These are phyloP conservation scores for Coemansia sp. DNA, from an alignment of 192 early-diverging fungal species.

Conservation along the genomic window DNA sequence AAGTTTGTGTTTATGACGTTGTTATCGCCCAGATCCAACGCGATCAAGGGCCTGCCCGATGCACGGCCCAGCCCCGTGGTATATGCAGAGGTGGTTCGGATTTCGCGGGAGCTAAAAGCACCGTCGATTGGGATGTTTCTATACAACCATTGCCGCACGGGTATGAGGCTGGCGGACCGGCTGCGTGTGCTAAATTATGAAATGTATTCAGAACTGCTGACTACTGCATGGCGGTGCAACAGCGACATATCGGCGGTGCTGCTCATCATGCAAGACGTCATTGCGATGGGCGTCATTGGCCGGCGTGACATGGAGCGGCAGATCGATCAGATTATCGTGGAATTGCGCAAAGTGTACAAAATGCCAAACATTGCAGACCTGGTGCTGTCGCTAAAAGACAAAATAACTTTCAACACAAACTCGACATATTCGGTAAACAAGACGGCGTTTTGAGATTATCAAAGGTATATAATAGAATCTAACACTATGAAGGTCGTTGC, in stretches of 20 bases:
- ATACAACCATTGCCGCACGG: constrained; percentile 32
- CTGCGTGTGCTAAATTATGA: constrained; percentile 22
- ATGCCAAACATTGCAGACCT: constrained; percentile 18
- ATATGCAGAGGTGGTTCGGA: constrained; percentile 28
- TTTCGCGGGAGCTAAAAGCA: constrained; percentile 25
- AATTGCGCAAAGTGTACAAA: constrained; percentile 26
- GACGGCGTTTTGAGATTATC: no score
- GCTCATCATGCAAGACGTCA: constrained; percentile 26
- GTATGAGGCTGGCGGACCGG: constrained; percentile 22
- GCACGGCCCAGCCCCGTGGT: constrained; percentile 33
- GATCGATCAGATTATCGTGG: constrained; percentile 28
- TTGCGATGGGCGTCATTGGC: constrained; percentile 23
- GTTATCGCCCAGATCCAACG: background rate
- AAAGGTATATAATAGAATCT: background rate
- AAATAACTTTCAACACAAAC: constrained; percentile 5
- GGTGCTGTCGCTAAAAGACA: constrained; percentile 14
- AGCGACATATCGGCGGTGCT: constrained; percentile 29
- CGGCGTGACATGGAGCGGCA: constrained; percentile 19
- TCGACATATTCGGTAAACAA: no score
- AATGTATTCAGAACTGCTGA: constrained; percentile 38
- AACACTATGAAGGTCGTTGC: constrained; percentile 33
- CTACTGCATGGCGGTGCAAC: constrained; percentile 23
- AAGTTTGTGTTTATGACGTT: constrained; percentile 26
- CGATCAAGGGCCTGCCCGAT: background rate
- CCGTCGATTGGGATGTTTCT: constrained; percentile 28